phyloP scores from a whole-genome alignment of 2,329 filamentous ascomycete genomes.

The Chaetoscypha palmicola region DNA sequence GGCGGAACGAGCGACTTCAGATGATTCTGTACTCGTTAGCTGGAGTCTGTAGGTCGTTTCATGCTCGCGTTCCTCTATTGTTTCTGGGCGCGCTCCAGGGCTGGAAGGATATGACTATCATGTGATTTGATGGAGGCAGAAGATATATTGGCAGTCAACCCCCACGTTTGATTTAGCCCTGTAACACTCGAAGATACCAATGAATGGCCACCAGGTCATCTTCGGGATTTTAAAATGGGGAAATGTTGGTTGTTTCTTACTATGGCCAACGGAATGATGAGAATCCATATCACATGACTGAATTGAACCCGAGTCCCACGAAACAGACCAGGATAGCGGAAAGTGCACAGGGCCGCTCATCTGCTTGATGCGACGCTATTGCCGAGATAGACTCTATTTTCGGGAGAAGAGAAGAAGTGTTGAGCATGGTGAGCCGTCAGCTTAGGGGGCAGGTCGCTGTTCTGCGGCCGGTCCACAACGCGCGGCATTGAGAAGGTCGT shows the following conservation, averaged over 20 bases:
- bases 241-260: neutral
- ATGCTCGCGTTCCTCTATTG: too few species aligned
- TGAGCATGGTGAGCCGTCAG: neutral
- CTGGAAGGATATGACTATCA: too few species aligned
- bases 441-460: neutral
- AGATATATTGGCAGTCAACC: too few species aligned
- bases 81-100: too few species aligned
- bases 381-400: neutral
- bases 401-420: neutral
- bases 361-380: neutral
- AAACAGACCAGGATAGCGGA: neutral
- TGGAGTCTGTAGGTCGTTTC: too few species aligned
- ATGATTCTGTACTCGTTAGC: too few species aligned
- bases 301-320: neutral
- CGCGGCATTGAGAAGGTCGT: too few species aligned
- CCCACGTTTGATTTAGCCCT: too few species aligned
- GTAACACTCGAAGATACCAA: too few species aligned
- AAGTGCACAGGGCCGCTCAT: neutral
- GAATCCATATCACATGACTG: neutral
- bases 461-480: constrained; percentile 1
- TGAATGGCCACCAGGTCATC: neutral
- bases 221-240: neutral
- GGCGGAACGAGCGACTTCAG: too few species aligned
- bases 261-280: neutral
- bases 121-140: too few species aligned